These are phyloP conservation scores for Corymbia calophylla DNA, from an alignment of 441 rosid genomes.

Conservation along the genomic window DNA sequence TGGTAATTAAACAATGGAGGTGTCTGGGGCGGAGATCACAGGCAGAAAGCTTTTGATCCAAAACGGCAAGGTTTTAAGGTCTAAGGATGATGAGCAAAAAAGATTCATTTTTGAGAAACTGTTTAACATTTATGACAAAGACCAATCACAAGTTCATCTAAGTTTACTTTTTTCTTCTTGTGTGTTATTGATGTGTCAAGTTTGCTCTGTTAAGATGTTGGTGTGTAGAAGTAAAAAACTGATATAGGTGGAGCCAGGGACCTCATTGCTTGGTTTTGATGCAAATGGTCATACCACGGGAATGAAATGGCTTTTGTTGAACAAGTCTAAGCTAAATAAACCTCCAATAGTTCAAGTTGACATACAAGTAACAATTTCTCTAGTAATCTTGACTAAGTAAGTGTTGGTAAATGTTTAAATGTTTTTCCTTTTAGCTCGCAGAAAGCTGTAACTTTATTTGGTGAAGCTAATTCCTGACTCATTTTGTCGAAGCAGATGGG, in stretches of 20 bases:
- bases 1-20: not conserved
- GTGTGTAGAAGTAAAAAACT: not conserved
- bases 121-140: not conserved
- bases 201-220: not conserved
- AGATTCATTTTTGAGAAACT: not conserved
- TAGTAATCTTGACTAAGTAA: not conserved
- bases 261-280: not conserved
- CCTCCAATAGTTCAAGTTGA: not conserved
- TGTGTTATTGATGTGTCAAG: not conserved
- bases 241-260: not conserved
- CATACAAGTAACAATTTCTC: not conserved
- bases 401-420: not conserved
- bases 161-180: not conserved
- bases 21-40: not conserved
- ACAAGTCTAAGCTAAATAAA: not conserved
- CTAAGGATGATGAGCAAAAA: not conserved
- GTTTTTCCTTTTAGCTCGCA: not conserved
- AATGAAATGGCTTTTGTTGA: not conserved
- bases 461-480: not conserved
- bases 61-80: not conserved
- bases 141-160: not conserved
- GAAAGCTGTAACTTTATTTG: not conserved
- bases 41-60: not conserved
- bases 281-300: not conserved
- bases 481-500: constrained; percentile 51